Evolutionary conservation across 2,329 filamentous ascomycete species (phyloP).

Genomic region (Clonostachys byssicola): DNA sequence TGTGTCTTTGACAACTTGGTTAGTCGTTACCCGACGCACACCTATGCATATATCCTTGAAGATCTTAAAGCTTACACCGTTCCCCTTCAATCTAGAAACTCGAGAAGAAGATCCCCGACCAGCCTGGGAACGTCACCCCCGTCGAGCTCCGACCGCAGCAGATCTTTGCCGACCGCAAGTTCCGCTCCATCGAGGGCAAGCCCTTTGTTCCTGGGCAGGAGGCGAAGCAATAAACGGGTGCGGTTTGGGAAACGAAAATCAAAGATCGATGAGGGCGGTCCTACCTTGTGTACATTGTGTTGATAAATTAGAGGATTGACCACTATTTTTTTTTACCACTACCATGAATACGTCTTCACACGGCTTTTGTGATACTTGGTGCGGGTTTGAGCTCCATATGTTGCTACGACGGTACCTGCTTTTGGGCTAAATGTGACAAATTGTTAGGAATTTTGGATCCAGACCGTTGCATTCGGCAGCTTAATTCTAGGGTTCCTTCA

Average conservation of each 20-base stretch:
- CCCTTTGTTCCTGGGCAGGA: conserved; percentile 29
- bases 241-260: not conserved
- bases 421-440: too few relatives aligned
- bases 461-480: too few relatives aligned
- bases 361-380: too few relatives aligned
- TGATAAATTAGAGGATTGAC: too few relatives aligned
- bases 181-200: conserved; percentile 35
- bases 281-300: too few relatives aligned
- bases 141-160: conserved; percentile 68
- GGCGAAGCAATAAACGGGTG: conserved; percentile 15
- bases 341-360: too few relatives aligned
- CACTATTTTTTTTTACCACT: too few relatives aligned
- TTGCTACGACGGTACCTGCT: too few relatives aligned
- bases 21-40: conserved; percentile 26
- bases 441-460: too few relatives aligned
- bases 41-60: not conserved
- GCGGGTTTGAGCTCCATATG: too few relatives aligned
- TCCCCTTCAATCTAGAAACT: conserved; percentile 54
- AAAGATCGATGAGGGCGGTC: too few relatives aligned
- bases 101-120: conserved; percentile 75
- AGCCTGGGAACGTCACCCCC: conserved; percentile 64
- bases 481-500: too few relatives aligned
- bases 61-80: not conserved
- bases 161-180: conserved; percentile 54
- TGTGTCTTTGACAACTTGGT: conserved; percentile 97